phyloP scores from a whole-genome alignment of 2,329 filamentous ascomycete species.

The Aspergillus latus region DNA sequence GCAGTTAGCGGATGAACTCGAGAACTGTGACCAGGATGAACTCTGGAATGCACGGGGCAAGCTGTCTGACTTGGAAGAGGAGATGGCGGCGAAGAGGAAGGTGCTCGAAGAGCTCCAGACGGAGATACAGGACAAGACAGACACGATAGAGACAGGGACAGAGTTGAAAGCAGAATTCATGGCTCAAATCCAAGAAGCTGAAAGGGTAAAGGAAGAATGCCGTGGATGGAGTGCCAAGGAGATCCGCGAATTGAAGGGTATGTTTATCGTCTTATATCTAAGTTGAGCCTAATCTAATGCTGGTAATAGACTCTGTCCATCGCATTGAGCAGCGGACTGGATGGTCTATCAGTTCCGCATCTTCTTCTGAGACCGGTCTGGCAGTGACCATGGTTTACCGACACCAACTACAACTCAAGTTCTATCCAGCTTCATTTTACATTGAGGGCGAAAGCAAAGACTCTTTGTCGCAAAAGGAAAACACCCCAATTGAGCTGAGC shows the following conservation, averaged over 20 bases:
- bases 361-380: constrained; percentile 30
- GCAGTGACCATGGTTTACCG: constrained; percentile 45
- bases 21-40: constrained; percentile 72
- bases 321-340: constrained; percentile 43
- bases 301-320: constrained; percentile 37
- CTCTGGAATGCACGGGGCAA: constrained; percentile 71
- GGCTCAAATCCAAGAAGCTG: constrained; percentile 76
- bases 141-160: constrained; percentile 60
- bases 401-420: constrained; percentile 43
- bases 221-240: constrained; percentile 85
- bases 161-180: constrained; percentile 68
- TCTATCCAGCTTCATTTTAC: constrained; percentile 42
- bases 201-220: constrained; percentile 81
- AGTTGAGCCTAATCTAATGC: background rate
- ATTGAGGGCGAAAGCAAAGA: constrained; percentile 23
- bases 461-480: constrained; percentile 24
- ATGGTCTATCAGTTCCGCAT: constrained; percentile 46
- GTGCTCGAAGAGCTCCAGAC: constrained; percentile 66
- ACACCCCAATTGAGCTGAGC: constrained; percentile 36
- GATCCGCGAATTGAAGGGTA: constrained; percentile 75
- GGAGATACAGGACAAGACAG: constrained; percentile 67
- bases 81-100: constrained; percentile 68
- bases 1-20: constrained; percentile 62
- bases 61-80: constrained; percentile 63
- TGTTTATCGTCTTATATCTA: constrained; percentile 22